phyloP scores from a whole-genome alignment of 805 yeast species.

The Jamesozyma jinghongensis region DNA sequence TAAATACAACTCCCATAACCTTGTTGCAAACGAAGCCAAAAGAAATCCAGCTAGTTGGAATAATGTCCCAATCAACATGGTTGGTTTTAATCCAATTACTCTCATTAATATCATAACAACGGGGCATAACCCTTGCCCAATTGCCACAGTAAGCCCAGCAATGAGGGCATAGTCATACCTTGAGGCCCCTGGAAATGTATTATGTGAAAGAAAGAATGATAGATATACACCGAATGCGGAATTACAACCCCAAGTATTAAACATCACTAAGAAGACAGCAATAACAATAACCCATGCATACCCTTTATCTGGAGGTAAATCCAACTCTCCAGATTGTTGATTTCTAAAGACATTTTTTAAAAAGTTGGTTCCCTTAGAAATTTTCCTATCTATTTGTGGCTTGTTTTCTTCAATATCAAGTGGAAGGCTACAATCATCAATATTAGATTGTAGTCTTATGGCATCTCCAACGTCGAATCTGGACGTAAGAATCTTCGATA shows the following conservation, averaged over 20 bases:
- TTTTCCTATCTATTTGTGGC: slow-evolving; percentile 9
- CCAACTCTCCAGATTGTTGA: slow-evolving; percentile 28
- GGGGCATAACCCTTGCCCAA: slow-evolving; percentile 56
- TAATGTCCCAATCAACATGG: slow-evolving; percentile 42
- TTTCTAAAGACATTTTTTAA: slow-evolving; percentile 31
- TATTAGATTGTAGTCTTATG: slow-evolving; percentile 12
- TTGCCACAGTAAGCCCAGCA: slow-evolving; percentile 53
- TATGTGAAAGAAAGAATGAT: slow-evolving; percentile 43
- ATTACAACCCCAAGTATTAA: slow-evolving; percentile 68
- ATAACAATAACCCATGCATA: slow-evolving; percentile 57
- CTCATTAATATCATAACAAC: slow-evolving; percentile 39
- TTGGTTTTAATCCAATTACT: slow-evolving; percentile 40
- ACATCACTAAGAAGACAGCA: slow-evolving; percentile 42
- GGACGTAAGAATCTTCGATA: slow-evolving; percentile 15
- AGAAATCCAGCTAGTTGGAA: slow-evolving; percentile 47
- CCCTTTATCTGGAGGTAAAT: slow-evolving; percentile 54
- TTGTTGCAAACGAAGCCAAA: slow-evolving; percentile 50
- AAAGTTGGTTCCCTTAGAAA: slow-evolving; percentile 1
- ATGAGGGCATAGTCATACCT: slow-evolving; percentile 54
- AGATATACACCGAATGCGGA: slow-evolving; percentile 55
- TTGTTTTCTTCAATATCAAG: slow-evolving; percentile 14
- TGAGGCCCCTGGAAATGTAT: slow-evolving; percentile 45
- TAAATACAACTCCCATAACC: slow-evolving; percentile 55
- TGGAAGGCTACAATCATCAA: no score
- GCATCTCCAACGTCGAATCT: slow-evolving; percentile 29